A percentile compares a stretch with the other conserved stretches of the same genome.
These are phyloP conservation scores for Candida lessepsii DNA, from an alignment of 805 yeast species.

Conservation along the genomic window DNA sequence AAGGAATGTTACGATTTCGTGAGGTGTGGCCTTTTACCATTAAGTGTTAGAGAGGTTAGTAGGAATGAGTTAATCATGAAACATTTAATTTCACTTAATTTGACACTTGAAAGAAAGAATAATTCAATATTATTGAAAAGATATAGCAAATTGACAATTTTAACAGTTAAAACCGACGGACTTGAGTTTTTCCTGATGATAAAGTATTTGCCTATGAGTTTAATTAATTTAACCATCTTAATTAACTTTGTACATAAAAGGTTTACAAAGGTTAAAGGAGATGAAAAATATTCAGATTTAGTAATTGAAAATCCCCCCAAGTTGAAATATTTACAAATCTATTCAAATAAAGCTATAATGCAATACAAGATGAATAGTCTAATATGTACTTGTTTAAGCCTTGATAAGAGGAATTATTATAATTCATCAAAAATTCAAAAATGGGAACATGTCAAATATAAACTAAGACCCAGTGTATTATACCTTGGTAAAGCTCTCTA, in stretches of 20 bases:
- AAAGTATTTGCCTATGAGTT: background rate
- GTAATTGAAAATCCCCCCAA: background rate
- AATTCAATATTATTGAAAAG: background rate
- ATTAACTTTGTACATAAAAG: background rate
- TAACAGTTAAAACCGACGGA: background rate
- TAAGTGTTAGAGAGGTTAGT: background rate
- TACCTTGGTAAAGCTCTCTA: slow-evolving; percentile 10
- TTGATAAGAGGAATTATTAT: background rate
- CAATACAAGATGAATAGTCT: background rate
- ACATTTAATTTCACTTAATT: slow-evolving; percentile 1
- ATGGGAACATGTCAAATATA: background rate
- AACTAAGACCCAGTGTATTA: background rate
- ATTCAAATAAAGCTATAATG: background rate
- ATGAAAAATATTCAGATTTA: background rate
- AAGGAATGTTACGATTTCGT: background rate
- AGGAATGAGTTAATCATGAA: background rate
- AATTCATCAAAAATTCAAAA: background rate
- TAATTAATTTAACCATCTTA: background rate
- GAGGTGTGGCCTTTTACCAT: background rate
- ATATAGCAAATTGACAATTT: background rate
- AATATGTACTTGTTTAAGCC: background rate
- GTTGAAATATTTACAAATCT: slow-evolving; percentile 1
- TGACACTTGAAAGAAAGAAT: background rate
- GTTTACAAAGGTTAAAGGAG: background rate
- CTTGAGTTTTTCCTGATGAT: background rate